Conservation (phyloP, 768 basidiomycete genomes). For the Leccinum olivaceopallidum region DNA sequence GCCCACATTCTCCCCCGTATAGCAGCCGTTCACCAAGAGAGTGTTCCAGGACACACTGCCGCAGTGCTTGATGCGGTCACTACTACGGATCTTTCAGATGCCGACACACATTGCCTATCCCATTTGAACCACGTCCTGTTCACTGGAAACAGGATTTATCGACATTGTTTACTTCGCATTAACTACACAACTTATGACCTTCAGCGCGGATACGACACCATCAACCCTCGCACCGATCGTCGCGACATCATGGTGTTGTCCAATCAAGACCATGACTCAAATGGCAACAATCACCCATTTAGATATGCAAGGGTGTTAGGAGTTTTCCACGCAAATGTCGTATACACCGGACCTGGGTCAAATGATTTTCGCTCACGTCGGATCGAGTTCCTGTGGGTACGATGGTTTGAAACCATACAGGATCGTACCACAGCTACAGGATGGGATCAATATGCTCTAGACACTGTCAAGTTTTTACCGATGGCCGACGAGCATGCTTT, state of each 20-base stretch:
- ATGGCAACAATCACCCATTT: neutral
- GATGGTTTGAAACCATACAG: conserved; percentile 1
- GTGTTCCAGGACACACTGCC: no score
- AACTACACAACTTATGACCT: no score
- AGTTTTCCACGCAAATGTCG: neutral
- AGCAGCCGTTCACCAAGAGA: no score
- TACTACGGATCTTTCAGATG: no score
- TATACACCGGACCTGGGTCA: neutral
- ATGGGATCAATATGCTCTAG: neutral
- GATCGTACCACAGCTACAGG: neutral
- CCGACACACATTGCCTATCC: no score
- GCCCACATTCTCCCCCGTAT: no score
- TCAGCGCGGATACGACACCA: no score
- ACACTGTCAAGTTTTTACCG: neutral
- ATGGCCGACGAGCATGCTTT: neutral
- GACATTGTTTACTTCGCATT: no score
- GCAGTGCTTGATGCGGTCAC: no score
- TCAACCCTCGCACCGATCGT: no score
- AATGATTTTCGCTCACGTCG: neutral
- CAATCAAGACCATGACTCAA: neutral
- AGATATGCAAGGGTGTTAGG: neutral
- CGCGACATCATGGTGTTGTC: neutral
- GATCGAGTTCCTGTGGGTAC: neutral
- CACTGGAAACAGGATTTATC: no score
- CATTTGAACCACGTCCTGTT: no score